Conservation (phyloP, 352 stramenopile species). For the Phytophthora pseudosyringae region DNA sequence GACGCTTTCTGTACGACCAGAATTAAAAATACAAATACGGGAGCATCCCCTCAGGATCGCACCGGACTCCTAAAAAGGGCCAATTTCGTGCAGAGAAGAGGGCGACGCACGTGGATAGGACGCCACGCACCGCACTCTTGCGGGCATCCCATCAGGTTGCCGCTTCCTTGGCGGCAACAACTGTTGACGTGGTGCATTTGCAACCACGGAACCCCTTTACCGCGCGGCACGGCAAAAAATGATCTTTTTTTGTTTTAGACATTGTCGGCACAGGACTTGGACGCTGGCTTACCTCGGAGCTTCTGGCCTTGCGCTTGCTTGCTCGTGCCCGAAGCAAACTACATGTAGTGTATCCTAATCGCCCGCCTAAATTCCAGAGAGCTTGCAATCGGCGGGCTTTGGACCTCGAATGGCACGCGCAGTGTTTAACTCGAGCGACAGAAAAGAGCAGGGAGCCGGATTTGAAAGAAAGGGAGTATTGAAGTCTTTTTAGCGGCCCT, state of each 20-base stretch:
- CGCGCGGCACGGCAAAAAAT: too few relatives aligned
- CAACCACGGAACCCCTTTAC: too few relatives aligned
- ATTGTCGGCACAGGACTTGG: too few relatives aligned
- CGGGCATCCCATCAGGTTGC: conserved; percentile 23
- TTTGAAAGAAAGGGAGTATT: conserved; percentile 26
- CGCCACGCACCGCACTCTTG: conserved; percentile 4
- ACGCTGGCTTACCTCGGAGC: too few relatives aligned
- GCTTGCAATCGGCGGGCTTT: conserved; percentile 6
- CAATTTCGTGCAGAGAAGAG: conserved; percentile 10
- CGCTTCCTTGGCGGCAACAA: conserved; percentile 9
- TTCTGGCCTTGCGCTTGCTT: too few relatives aligned
- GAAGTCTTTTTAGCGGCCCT: conserved; percentile 22
- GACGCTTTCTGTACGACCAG: conserved; percentile 1
- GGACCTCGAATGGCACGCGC: too few relatives aligned
- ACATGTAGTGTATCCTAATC: too few relatives aligned
- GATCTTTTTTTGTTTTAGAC: too few relatives aligned
- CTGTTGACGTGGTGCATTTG: neutral
- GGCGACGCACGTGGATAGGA: conserved; percentile 14
- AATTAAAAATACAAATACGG: conserved; percentile 16
- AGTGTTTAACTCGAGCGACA: conserved; percentile 20
- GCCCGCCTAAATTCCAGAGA: conserved; percentile 19
- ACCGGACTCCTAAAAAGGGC: conserved; percentile 20
- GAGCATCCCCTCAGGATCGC: conserved; percentile 19
- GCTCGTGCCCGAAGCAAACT: too few relatives aligned
- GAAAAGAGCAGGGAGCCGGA: conserved; percentile 23